phyloP scores from a whole-genome alignment of 2,329 filamentous ascomycete genomes.

The Trichoderma sp. region DNA sequence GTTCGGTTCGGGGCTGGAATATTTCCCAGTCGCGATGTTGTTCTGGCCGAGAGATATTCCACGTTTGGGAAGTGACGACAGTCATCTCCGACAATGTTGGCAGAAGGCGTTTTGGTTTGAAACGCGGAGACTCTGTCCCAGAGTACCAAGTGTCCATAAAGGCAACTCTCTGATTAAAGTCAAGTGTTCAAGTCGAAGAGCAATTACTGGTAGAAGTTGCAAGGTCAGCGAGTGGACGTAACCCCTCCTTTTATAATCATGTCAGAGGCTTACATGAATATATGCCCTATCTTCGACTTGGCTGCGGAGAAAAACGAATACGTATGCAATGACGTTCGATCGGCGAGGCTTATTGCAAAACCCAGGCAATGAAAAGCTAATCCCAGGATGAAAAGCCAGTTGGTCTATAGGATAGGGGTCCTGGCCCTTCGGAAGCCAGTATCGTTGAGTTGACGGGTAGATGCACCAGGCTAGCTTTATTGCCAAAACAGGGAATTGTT shows the following conservation, averaged over 20 bases:
- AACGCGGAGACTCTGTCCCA: conserved; percentile 14
- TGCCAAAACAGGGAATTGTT: conserved; percentile 40
- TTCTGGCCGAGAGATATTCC: conserved; percentile 38
- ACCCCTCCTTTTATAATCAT: background rate
- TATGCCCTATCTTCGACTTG: background rate
- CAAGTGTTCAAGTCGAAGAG: background rate
- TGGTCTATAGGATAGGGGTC: background rate
- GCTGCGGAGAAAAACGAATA: background rate
- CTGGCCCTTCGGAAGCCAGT: background rate
- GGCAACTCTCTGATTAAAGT: background rate
- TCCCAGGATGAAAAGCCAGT: background rate
- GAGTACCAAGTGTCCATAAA: conserved; percentile 20
- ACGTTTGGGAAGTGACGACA: conserved; percentile 44
- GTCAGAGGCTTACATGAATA: background rate
- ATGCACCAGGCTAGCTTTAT: conserved; percentile 35
- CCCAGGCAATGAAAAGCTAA: background rate
- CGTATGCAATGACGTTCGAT: background rate
- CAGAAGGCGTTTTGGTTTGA: background rate
- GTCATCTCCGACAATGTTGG: conserved; percentile 43
- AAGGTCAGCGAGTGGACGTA: background rate
- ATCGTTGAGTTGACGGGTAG: conserved; percentile 27
- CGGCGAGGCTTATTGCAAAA: background rate
- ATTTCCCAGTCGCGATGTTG: conserved; percentile 36
- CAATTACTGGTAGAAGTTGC: background rate
- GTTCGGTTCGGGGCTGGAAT: conserved; percentile 36